Conservation (phyloP, 2,329 filamentous ascomycete species). For the Diaporthe sp. region DNA sequence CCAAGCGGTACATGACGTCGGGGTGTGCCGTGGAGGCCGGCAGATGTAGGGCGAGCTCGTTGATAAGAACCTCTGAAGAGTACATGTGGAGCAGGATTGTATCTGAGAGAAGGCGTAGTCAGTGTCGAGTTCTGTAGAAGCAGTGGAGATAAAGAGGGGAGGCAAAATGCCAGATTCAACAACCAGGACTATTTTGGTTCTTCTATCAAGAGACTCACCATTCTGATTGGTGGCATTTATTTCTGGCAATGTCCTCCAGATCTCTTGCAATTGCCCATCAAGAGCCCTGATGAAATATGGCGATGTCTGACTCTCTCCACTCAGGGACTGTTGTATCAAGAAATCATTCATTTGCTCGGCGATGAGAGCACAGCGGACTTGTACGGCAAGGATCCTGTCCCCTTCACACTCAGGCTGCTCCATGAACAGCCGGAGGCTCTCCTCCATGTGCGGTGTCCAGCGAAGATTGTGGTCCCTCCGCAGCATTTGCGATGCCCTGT, state of each 20-base stretch:
- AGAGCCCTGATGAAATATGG: slow-evolving; percentile 44
- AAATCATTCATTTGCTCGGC: slow-evolving; percentile 48
- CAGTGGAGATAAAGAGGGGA: slow-evolving; percentile 10
- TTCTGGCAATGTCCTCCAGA: slow-evolving; percentile 43
- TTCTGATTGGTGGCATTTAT: slow-evolving; percentile 37
- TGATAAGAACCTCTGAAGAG: slow-evolving; percentile 52
- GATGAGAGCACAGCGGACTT: slow-evolving; percentile 56
- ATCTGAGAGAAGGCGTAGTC: slow-evolving; percentile 44
- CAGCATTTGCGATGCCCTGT: slow-evolving; percentile 48
- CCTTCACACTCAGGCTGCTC: slow-evolving; percentile 59
- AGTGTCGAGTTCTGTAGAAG: not conserved
- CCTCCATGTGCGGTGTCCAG: slow-evolving; percentile 72
- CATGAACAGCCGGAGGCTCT: slow-evolving; percentile 62
- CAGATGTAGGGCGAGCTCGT: slow-evolving; percentile 49
- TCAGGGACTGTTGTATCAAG: slow-evolving; percentile 31
- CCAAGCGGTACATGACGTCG: slow-evolving; percentile 34
- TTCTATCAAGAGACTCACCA: slow-evolving; percentile 39
- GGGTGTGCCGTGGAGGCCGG: slow-evolving; percentile 29
- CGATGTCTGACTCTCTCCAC: slow-evolving; percentile 39
- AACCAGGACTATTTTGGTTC: too few species aligned
- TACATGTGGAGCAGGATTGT: slow-evolving; percentile 51
- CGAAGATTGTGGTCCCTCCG: slow-evolving; percentile 63
- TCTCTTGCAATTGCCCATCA: slow-evolving; percentile 43
- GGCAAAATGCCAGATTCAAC: not conserved
- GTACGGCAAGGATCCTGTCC: slow-evolving; percentile 62